Base-by-base conservation (phyloP, 495 filamentous ascomycete genomes). In the Hypoxylon perforatum region DNA sequence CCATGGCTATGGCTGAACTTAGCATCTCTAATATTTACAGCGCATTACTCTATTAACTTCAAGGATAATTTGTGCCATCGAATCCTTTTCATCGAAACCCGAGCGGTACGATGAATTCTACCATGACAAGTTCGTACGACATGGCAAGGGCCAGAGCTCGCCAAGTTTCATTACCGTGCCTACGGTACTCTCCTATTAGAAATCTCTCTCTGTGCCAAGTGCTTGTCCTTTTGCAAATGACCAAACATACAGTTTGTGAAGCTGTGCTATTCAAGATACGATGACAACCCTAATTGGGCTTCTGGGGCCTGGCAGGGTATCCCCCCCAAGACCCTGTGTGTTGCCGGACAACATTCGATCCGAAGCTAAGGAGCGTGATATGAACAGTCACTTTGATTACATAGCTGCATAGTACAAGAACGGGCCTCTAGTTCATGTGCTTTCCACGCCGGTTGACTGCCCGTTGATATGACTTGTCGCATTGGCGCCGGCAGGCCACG, bases 1-100 rank as follows among this genome's bases (percentile, higher is more conserved):
- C 23, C 49, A 49, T 64, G 55, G 56, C 59, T 56, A 49, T 64
- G 55, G 56, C 59, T 56, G 51, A 69, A 60, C 50, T 69, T 52
- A 57, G 45, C 38, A 64, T 56, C 18, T 22, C 25, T 53, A 38
- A 44, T 38, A 61, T 61, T 11, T 23, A 50, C 35, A 42, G 30
- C 33, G 58, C 51, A 28, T 33, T 41, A 55, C 8, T 41, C 35
- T n/a, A 42, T 44, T 44, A 23, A 17, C 49, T 54, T 25, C 52
- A 55, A 53, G 22, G 35, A 47, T 41, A 18, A 33, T 18, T 33
- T 46, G 41, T 6, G 41, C 39, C 44, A 25, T 49, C 21, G 33
- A 39, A 49, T 35, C 9, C 36, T 17, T 19, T 48, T 47, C 18
- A 38, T n/a, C 3, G 0, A 23, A 41, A 1, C 17, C 21, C 9